These are phyloP conservation scores for Picea glauca DNA, from an alignment of 75 land plant species.

Conservation along the genomic window DNA sequence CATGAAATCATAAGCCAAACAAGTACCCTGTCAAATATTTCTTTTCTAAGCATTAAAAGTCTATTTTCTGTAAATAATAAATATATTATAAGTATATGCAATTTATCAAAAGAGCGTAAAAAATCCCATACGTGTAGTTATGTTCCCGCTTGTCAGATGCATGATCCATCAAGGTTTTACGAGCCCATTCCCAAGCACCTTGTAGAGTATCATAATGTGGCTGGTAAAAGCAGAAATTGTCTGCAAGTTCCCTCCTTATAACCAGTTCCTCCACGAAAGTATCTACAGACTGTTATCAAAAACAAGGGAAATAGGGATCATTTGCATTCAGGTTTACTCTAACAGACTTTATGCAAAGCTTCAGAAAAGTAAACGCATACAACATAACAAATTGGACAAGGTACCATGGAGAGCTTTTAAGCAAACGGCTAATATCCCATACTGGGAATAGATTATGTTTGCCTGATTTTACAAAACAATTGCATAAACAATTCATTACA, in stretches of 20 bases:
- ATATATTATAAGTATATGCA: not conserved
- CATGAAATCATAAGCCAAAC: no score
- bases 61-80: not conserved
- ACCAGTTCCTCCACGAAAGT: constrained; percentile 92
- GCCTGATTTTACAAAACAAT: not conserved
- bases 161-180: constrained; percentile 81
- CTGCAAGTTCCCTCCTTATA: constrained; percentile 89
- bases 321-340: not conserved
- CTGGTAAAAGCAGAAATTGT: constrained; percentile 92
- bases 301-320: not conserved
- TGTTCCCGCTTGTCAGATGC: constrained; percentile 88
- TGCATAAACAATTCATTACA: not conserved
- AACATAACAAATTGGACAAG: not conserved
- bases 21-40: no score
- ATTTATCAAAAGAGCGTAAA: not conserved
- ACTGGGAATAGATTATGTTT: not conserved
- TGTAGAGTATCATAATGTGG: constrained; percentile 78
- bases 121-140: constrained; percentile 73
- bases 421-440: not conserved
- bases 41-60: no score
- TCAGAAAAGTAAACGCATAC: not conserved
- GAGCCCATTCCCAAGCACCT: constrained; percentile 98
- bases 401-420: not conserved
- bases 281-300: constrained; percentile 70
- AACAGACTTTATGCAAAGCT: not conserved